Conservation (phyloP, 306 rosid species). For the Medicago arabica region DNA sequence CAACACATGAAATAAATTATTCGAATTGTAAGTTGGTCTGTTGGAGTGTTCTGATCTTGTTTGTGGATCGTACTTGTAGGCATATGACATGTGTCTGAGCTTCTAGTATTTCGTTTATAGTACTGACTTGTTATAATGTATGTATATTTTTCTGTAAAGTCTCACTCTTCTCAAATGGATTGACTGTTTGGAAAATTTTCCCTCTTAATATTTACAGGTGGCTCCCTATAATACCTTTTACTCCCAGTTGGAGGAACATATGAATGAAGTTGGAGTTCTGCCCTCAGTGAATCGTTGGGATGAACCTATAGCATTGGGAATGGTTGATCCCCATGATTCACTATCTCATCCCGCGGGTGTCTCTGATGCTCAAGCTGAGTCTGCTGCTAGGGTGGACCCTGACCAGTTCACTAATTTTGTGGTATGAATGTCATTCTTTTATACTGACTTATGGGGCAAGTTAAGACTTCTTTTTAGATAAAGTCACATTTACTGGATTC, state of each 20-base stretch:
- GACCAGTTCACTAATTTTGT: conserved; percentile 90
- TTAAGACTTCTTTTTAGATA: not conserved
- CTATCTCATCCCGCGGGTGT: conserved; percentile 99
- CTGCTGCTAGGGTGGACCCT: conserved; percentile 74
- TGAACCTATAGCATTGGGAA: conserved; percentile 81
- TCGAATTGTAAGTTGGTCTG: conserved; percentile 5
- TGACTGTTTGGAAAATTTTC: conserved; percentile 34
- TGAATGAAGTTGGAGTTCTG: conserved; percentile 82
- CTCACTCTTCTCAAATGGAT: conserved; percentile 31
- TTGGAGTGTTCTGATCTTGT: conserved; percentile 28
- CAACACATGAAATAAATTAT: not conserved
- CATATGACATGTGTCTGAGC: not conserved
- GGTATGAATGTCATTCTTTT: conserved; percentile 54
- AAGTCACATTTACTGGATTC: conserved; percentile 20
- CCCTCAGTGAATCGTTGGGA: conserved; percentile 84
- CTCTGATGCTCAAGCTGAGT: conserved; percentile 90
- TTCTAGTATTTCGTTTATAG: conserved; percentile 4
- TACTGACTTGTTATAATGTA: conserved; percentile 21
- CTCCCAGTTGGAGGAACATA: conserved; percentile 84
- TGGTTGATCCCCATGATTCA: conserved; percentile 98
- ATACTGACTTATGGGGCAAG: conserved; percentile 7
- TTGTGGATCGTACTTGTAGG: conserved; percentile 8
- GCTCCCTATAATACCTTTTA: conserved; percentile 97
- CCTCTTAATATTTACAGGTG: conserved; percentile 59
- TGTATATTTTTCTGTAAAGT: conserved; percentile 17